Evolutionary conservation across 495 filamentous ascomycete genomes (phyloP), one percentile per base, ranked within the genome.

Genomic region (Penicillium paradoxum): DNA sequence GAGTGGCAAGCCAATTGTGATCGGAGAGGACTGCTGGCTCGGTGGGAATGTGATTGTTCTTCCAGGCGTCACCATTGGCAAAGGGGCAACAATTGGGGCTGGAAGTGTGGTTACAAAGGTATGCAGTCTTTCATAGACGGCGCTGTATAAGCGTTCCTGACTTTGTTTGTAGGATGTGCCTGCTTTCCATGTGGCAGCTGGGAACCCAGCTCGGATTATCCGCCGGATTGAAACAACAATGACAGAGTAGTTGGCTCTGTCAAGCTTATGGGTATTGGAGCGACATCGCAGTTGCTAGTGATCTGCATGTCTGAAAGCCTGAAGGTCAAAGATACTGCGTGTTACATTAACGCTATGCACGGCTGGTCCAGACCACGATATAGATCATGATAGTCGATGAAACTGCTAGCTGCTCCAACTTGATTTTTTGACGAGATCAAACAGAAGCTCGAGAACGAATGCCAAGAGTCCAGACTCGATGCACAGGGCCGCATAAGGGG

Each of bases 31-130:
- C 66, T 93, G 89, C 57, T 97, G 91, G 91, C 65, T 97, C 22
- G 89, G 87, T 0, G 91, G 91, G 0, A 85, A 85, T 64, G 89
- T 87, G 8, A 79, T 78, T 34, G 74, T 97, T 6, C 66, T 88
- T 15, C 83, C 88, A 0, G 91, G 91, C 0, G 88, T 97, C 21
- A 91, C 75, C 6, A 84, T 96, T 54, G 91, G 91, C 0, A 85
- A 79, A 56, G 86, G 90, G 0, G 80, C 79, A 15, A 84, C 84
- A 0, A 76, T 96, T 58, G 91, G 88, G 0, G 90, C 91, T n/a
- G 90, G 88, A 0, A 89, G 86, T 66, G 89, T 96, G 17, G 91
- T 96, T 10, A 95, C 88, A 1, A 96, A 87, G 78, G 90, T 92
- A 75, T 55, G 78, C 68, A n/a, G 15, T 14, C 9, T 48, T n/a